A percentile compares a stretch with the other conserved stretches of the same genome.
These are phyloP conservation scores for Tylopilus vinaceipallidus DNA, from an alignment of 768 basidiomycete genomes.

Conservation along the genomic window DNA sequence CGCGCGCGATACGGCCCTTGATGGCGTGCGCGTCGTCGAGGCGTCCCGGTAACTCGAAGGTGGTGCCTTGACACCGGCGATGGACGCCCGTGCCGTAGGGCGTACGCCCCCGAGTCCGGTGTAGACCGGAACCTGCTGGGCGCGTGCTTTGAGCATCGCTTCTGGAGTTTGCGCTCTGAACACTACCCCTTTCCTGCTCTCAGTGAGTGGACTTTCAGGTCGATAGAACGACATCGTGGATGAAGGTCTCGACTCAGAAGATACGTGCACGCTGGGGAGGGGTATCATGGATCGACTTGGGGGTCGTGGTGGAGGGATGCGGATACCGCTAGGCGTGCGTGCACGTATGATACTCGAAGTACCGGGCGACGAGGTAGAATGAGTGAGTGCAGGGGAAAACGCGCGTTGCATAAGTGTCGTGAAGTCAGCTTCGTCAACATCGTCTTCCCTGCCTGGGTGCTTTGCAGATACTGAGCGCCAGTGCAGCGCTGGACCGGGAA, in stretches of 20 bases:
- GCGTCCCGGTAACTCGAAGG: conserved; percentile 78
- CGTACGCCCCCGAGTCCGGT: conserved; percentile 41
- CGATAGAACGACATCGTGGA: conserved; percentile 70
- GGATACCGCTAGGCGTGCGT: conserved; percentile 41
- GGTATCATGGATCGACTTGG: conserved; percentile 86
- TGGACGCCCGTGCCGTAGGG: conserved; percentile 38
- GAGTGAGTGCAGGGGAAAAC: conserved; percentile 55
- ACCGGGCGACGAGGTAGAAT: conserved; percentile 46
- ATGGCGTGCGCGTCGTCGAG: conserved; percentile 52
- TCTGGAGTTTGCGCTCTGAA: conserved; percentile 71
- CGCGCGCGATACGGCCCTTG: conserved; percentile 62
- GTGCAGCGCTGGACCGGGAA: conserved; percentile 60
- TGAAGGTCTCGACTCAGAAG: conserved; percentile 66
- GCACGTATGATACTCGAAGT: conserved; percentile 24
- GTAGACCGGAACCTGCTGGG: conserved; percentile 57
- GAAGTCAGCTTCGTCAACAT: conserved; percentile 43
- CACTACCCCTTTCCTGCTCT: conserved; percentile 32
- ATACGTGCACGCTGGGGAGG: conserved; percentile 68
- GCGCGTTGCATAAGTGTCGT: conserved; percentile 54
- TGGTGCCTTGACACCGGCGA: conserved; percentile 45
- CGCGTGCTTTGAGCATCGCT: conserved; percentile 54
- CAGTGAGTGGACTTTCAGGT: conserved; percentile 51
- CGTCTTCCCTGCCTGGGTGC: conserved; percentile 44
- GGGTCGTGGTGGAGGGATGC: conserved; percentile 60
- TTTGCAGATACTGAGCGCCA: conserved; percentile 49